Evolutionary conservation across 1,139 yeast genomes (phyloP).

Genomic region (Starmera stellimalicola): DNA sequence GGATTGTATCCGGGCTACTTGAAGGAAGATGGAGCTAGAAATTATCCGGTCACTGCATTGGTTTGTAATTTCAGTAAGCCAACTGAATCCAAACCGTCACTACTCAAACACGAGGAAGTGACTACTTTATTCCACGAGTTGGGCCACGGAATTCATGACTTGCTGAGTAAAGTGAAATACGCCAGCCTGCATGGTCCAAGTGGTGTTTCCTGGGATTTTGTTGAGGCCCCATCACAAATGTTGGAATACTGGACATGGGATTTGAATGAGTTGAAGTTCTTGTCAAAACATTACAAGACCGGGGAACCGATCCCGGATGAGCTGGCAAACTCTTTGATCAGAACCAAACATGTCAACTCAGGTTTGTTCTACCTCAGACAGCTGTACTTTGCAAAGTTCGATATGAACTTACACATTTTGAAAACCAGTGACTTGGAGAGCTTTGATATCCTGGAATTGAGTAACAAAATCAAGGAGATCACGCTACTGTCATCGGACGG

Average conservation of each 20-base stretch:
- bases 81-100: constrained; percentile 57
- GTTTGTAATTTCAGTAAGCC: constrained; percentile 85
- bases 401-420: constrained; percentile 49
- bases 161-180: constrained; percentile 56
- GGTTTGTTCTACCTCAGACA: constrained; percentile 67
- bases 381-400: constrained; percentile 69
- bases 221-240: constrained; percentile 87
- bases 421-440: constrained; percentile 33
- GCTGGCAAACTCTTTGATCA: constrained; percentile 49
- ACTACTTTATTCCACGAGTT: constrained; percentile 83
- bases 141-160: constrained; percentile 82
- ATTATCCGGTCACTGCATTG: constrained; percentile 63
- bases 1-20: constrained; percentile 56
- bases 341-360: constrained; percentile 67
- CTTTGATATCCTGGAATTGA: constrained; percentile 39
- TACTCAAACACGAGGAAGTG: constrained; percentile 70
- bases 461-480: constrained; percentile 59
- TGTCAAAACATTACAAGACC: constrained; percentile 58
- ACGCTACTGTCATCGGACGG: constrained; percentile 50
- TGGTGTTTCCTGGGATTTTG: constrained; percentile 73
- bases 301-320: constrained; percentile 50
- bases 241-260: constrained; percentile 88
- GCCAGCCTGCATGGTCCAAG: constrained; percentile 66
- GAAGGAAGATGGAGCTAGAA: constrained; percentile 38
- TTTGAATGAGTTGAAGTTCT: constrained; percentile 41